These are phyloP conservation scores for Pichia sp. DNA, from an alignment of 1,139 yeast species.

Conservation along the genomic window DNA sequence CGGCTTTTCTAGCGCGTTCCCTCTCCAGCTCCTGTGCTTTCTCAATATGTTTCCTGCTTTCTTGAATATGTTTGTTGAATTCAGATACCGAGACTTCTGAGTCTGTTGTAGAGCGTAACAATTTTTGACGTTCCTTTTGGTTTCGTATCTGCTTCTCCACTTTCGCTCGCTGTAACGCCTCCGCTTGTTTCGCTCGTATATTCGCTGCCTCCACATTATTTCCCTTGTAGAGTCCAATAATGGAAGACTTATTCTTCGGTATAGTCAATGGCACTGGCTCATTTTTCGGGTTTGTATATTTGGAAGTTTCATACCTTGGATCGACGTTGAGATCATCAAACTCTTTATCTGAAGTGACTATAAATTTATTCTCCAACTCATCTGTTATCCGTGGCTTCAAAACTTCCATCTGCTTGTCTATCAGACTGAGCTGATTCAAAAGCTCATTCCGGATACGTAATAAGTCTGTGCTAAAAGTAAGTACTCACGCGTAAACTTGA, in stretches of 20 bases:
- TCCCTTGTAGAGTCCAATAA: constrained; percentile 9
- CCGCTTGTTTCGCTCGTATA: constrained; percentile 2
- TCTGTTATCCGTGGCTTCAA: constrained; percentile 2
- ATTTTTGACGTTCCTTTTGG: constrained; percentile 2
- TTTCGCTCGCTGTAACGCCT: constrained; percentile 2
- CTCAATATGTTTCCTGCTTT: neutral
- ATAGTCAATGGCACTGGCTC: constrained; percentile 1
- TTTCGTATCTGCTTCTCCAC: constrained; percentile 1
- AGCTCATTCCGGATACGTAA: neutral
- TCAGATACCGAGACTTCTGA: constrained; percentile 1
- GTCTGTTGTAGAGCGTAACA: constrained; percentile 4
- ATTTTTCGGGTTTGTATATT: neutral
- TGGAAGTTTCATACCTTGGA: constrained; percentile 8
- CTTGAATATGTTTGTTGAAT: constrained; percentile 2
- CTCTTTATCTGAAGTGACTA: constrained; percentile 11
- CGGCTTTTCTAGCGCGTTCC: constrained; percentile 1
- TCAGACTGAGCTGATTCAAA: constrained; percentile 1
- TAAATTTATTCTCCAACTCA: constrained; percentile 1
- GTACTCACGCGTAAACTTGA: too few relatives aligned
- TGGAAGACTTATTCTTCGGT: neutral
- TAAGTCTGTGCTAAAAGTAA: constrained; percentile 2
- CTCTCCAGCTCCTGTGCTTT: neutral
- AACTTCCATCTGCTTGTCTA: constrained; percentile 3
- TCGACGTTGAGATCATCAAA: constrained; percentile 89
- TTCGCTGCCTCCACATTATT: neutral